A percentile compares a stretch with the other conserved stretches of the same genome.
Evolutionary conservation across 148 eudicot genomes (phyloP).

Genomic region (Rhododendron mucronatum): DNA sequence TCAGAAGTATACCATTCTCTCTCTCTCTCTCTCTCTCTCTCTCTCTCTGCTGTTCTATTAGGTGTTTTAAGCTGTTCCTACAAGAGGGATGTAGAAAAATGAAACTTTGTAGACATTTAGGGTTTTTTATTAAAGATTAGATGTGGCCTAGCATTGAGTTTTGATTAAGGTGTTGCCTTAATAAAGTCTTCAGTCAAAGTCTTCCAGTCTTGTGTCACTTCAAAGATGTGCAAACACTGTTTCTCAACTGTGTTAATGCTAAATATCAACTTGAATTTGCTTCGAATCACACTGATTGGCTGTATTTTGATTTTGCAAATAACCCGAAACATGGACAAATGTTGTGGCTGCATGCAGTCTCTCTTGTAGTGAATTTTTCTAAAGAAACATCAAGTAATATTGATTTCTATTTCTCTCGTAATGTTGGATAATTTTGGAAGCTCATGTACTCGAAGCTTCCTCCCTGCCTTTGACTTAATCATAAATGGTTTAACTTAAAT

Average conservation of each 20-base stretch:
- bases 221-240: neutral
- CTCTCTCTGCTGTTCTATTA: neutral
- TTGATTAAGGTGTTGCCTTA: neutral
- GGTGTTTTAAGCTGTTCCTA: neutral
- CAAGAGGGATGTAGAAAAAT: neutral
- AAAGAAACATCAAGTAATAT: neutral
- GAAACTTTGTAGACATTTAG: neutral
- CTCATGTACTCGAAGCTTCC: neutral
- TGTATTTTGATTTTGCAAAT: neutral
- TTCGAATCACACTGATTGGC: neutral
- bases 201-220: neutral
- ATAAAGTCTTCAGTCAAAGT: neutral
- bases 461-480: neutral
- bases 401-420: neutral
- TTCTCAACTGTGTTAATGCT: neutral
- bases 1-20: neutral
- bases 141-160: neutral
- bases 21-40: neutral
- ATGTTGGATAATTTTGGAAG: neutral
- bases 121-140: neutral
- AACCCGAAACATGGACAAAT: neutral
- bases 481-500: slow-evolving; percentile 10
- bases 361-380: neutral
- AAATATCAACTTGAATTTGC: neutral
- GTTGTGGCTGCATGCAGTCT: neutral